Evolutionary conservation across 2,329 filamentous ascomycete species (phyloP), one percentile per base, ranked within the genome.

Genomic region (Hyphodiscus sp.): DNA sequence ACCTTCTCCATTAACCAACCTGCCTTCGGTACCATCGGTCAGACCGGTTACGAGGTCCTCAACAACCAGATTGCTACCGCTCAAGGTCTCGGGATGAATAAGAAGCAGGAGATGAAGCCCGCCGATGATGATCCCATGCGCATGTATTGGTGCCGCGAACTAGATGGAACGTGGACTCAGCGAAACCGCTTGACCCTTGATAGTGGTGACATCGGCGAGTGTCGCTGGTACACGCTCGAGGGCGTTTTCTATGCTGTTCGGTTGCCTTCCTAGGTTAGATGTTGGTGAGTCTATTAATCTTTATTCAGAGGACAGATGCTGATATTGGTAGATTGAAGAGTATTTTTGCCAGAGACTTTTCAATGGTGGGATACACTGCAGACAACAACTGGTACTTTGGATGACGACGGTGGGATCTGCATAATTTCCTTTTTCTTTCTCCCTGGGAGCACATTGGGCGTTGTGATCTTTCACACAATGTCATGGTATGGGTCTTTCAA

Each of bases 161-260:
- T 79, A 60, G 80, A 85, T 67, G 77, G 79, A 48, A 75, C 77
- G 55, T 85, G 77, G 77, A 78, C 76, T 38, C 74, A 82, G 67
- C 76, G 79, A 66, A 80, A 75, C 66, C 78, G 81, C 30, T 75
- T 75, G 67, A 78, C 79, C 50, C 81, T 86, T 67, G 82, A 85
- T 65, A 72, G 74, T 63, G 74, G 82, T 41, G 69, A 70, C 59
- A 65, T 69, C 63, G 76, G 75, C 26, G 71, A 76, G 51, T 76
- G 74, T 60, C 76, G 79, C 52, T 86, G 82, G 82, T 85, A 79
- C 64, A 72, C 81, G 52, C 75, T 74, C 55, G 73, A 77, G 52
- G 81, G 82, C 23, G 73, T 76, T 63, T 85, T 85, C 65, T 85
- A 85, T 61, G 81, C 81, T 55, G 74, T 81, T 48, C 75, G 80